A percentile compares a stretch with the other conserved stretches of the same genome.
Conservation (phyloP, 768 basidiomycete species). For the Macrocybe gigantea region DNA sequence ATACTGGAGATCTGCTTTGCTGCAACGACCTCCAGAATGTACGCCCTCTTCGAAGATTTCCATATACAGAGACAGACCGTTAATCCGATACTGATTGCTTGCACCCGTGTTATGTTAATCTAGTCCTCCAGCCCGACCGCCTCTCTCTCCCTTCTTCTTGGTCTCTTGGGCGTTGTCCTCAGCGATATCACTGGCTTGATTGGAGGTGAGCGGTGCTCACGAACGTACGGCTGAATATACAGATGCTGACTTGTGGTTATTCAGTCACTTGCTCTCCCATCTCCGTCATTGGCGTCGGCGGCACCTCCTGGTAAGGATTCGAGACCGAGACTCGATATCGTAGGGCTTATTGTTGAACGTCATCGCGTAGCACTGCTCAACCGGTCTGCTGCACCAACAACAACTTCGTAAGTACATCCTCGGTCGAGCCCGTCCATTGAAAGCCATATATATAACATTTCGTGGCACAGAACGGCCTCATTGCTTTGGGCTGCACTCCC, state of each 20-base stretch:
- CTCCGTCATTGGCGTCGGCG: slow-evolving; percentile 16
- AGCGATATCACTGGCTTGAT: slow-evolving; percentile 12
- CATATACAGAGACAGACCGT: no score
- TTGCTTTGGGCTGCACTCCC: no score
- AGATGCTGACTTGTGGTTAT: no score
- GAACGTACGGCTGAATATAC: not conserved
- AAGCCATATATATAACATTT: no score
- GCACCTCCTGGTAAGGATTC: slow-evolving; percentile 14
- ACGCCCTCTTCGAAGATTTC: not conserved
- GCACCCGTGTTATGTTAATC: not conserved
- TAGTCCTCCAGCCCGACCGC: slow-evolving; percentile 10
- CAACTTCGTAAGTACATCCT: slow-evolving; percentile 14
- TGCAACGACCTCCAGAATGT: slow-evolving; percentile 17
- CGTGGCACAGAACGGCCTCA: no score
- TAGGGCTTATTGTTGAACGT: not conserved
- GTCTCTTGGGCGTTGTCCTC: slow-evolving; percentile 20
- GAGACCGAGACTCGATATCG: not conserved
- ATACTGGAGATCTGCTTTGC: slow-evolving; percentile 23
- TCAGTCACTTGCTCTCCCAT: slow-evolving; percentile 25
- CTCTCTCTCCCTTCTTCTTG: slow-evolving; percentile 10
- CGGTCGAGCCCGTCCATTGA: no score
- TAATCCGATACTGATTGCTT: no score
- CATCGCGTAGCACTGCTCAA: slow-evolving; percentile 13
- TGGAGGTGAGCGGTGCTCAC: slow-evolving; percentile 8
- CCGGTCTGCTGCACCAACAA: slow-evolving; percentile 26